Evolutionary conservation across 768 basidiomycete species (phyloP), one percentile per base, ranked within the genome.

Genomic region (Boletus speciosus): DNA sequence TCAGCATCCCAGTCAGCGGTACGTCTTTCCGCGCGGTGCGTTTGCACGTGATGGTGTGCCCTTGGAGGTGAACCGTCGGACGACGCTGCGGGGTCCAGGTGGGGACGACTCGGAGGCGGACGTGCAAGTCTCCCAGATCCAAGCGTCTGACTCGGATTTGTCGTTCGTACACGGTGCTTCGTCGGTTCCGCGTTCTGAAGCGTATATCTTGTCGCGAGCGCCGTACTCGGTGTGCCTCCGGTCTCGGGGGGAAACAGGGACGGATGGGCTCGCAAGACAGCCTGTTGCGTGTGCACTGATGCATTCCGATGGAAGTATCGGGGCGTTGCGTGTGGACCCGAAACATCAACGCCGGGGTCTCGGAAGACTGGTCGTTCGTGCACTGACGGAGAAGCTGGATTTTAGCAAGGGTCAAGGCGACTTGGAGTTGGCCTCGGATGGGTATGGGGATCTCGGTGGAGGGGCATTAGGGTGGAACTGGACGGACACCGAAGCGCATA

Each of bases 381-480:
- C 39, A 27, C 46, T 67, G 49, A 35, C 9, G 23, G 46, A 57
- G 44, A 58, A 38, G 40, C 11, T 59, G 35, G 51, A 57, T 35
- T 51, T 58, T 16, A 43, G 50, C 14, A 21, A 25, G 42, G 44
- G 23, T 34, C 49, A 19, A 1, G 23, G 37, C 29, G 38, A 36
- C 19, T 1, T 15, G 12, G 41, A 23, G 7, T 11, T 32, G 35
- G 12, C n/a, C 27, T 10, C 47, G 40, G 56, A 47, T 8, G 41
- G 31, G 27, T 9, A 55, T 54, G 50, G 21, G 11, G 63, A 68
- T 55, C 40, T 57, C 4, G 52, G 58, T 12, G 59, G 65, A 12
- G 66, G 65, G 11, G 65, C 62, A 1, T 36, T 65, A 0, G 56
- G 61, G 4, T 67, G 63, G 65, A 59, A 61, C 25, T 66, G 65